Conservation (phyloP, 179 eudicot genomes). For the Beta macrorhiza region DNA sequence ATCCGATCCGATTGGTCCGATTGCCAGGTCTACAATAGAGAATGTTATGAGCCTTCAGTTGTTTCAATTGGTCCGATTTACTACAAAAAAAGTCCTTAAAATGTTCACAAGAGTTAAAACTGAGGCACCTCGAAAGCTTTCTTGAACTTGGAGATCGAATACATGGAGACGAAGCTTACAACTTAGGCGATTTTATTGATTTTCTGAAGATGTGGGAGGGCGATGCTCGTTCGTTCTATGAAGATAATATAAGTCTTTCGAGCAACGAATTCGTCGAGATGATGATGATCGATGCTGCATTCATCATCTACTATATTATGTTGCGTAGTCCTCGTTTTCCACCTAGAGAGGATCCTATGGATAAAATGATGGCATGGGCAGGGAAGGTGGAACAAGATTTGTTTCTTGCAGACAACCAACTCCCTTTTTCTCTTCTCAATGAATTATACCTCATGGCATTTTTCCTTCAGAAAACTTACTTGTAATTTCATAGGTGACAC, state of each 20-base stretch:
- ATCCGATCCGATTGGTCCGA: no score
- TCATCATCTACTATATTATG: constrained; percentile 20
- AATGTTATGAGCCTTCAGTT: constrained; percentile 28
- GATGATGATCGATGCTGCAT: constrained; percentile 29
- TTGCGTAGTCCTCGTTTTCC: neutral
- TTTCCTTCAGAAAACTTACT: constrained; percentile 12
- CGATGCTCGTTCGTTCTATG: constrained; percentile 9
- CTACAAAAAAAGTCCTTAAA: constrained; percentile 17
- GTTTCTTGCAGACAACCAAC: constrained; percentile 28
- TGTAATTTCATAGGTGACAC: neutral
- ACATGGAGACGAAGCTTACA: neutral
- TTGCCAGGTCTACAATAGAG: no score
- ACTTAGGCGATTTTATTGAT: neutral
- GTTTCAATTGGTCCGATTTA: constrained; percentile 38
- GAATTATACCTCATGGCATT: neutral
- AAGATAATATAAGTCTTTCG: constrained; percentile 7
- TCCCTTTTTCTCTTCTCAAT: constrained; percentile 28
- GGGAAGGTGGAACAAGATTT: neutral
- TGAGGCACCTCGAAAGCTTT: constrained; percentile 25
- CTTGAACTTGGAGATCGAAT: neutral
- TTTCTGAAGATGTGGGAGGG: neutral
- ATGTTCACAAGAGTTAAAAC: constrained; percentile 28
- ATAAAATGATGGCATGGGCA: neutral
- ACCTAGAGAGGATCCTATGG: neutral
- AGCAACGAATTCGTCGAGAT: constrained; percentile 19